Conservation (phyloP, 805 yeast species). For the Maudiozyma barnettii region DNA sequence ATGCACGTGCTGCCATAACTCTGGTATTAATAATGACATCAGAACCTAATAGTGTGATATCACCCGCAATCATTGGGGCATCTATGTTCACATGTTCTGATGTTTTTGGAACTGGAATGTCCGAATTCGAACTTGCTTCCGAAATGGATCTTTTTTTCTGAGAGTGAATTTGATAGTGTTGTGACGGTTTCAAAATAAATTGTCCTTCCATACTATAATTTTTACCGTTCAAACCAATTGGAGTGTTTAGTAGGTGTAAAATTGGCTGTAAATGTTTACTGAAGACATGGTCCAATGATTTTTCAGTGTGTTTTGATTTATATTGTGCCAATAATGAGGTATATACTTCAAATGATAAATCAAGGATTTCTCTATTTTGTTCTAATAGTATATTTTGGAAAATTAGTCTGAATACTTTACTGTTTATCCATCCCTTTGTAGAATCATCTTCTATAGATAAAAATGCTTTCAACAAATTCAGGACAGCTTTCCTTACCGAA, state of each 20-base stretch:
- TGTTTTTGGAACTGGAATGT: conserved; percentile 41
- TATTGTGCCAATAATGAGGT: conserved; percentile 43
- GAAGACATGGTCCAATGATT: conserved; percentile 44
- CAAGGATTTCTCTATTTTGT: conserved; percentile 66
- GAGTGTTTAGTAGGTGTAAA: conserved; percentile 71
- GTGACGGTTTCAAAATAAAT: conserved; percentile 69
- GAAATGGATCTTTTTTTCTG: conserved; percentile 27
- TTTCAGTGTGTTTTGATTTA: conserved; percentile 26
- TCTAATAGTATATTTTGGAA: conserved; percentile 86
- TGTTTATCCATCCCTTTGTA: conserved; percentile 65
- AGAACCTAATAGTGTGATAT: conserved; percentile 71
- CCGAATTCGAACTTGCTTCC: conserved; percentile 20
- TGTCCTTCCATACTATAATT: conserved; percentile 73
- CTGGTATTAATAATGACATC: conserved; percentile 69
- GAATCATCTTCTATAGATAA: conserved; percentile 45
- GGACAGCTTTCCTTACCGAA: conserved; percentile 80
- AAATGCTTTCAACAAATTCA: conserved; percentile 72
- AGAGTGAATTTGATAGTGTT: conserved; percentile 26
- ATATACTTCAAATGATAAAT: conserved; percentile 56
- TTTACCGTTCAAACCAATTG: conserved; percentile 87
- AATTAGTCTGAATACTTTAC: conserved; percentile 60
- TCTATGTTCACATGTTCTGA: conserved; percentile 76
- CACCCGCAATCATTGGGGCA: conserved; percentile 87
- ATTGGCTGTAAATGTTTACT: conserved; percentile 49
- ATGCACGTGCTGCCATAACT: conserved; percentile 62